A percentile compares a stretch with the other conserved stretches of the same genome.
Conservation (phyloP, 2,329 filamentous ascomycete species). For the Colletotrichum karsti region DNA sequence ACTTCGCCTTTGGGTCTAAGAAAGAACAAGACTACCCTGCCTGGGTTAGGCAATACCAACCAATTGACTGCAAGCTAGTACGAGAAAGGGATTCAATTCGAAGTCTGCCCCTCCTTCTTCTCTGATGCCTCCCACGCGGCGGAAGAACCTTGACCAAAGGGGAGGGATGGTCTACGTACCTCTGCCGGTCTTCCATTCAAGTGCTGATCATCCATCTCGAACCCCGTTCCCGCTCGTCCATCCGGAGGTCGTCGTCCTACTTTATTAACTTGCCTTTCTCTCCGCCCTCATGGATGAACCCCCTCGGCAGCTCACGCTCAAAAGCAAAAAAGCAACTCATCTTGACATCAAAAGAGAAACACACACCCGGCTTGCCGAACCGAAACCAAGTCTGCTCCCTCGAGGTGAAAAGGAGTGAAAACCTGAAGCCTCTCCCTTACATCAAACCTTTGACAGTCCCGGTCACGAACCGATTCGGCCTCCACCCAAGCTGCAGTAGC, state of each 20-base stretch:
- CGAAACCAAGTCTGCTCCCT: not conserved
- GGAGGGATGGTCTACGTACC: no score
- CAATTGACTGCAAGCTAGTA: not conserved
- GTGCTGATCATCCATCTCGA: conserved; percentile 11
- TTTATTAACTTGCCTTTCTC: not conserved
- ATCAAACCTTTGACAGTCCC: not conserved
- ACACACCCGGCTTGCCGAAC: not conserved
- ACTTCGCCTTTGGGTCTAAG: not conserved
- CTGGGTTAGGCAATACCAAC: not conserved
- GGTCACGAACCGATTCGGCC: not conserved
- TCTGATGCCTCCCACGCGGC: not conserved
- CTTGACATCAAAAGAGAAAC: not conserved
- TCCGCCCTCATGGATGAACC: not conserved
- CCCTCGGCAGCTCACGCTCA: not conserved
- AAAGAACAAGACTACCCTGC: not conserved
- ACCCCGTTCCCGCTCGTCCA: not conserved
- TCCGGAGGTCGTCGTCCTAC: not conserved
- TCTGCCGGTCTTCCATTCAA: not conserved
- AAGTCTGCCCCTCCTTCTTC: not conserved
- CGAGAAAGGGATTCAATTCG: conserved; percentile 17
- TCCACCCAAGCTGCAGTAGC: conserved; percentile 2
- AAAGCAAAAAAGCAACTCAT: not conserved
- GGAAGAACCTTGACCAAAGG: no score
- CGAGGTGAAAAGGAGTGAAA: not conserved
- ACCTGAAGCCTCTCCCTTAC: not conserved